Evolutionary conservation across 2,329 filamentous ascomycete species (phyloP), one percentile per base, ranked within the genome.

Genomic region (Thielaviopsis euricoi): DNA sequence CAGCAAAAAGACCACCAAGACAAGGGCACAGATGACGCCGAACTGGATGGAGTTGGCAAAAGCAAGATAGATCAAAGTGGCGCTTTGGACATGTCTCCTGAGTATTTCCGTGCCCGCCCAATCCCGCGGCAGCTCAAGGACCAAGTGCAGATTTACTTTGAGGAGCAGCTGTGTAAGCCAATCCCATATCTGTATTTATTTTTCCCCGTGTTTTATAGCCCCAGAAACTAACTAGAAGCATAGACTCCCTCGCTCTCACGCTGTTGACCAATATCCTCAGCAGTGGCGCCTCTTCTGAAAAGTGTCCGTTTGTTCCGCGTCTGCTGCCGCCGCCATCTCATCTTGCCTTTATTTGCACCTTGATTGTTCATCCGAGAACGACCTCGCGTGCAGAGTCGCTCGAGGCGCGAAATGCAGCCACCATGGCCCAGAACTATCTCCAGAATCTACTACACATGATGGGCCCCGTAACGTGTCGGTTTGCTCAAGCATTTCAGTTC

Each of bases 331-430:
- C 86, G 2, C 76, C 85, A 0, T 79, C 81, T 58, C 83, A 91
- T 62, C 74, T 97, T 23, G 83, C 87, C 7, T 74, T 96, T 9
- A 77, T 89, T n/a, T 81, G 78, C 50, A 93, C 88, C 1, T 74
- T 96, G n/a, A 70, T 84, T n/a, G 79, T 93, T 15, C 89, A 95
- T 65, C 91, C 91, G 0, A 72, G 74, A 23, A 80, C 86, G 62
- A 96, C 90, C 0, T 93, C 84, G 2, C 82, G 87, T 54, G 78
- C 85, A 3, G 75, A 77, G 26, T 79, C 81, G 9, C 65, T 71
- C 13, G 82, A 86, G 21, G 78, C 81, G 57, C 70, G 77, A 56
- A 76, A 82, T 53, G 79, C 87, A 10, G 75, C 87, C 2, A 77
- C 82, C 56, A 74, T 81, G 43, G 82, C 89, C 1, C 71, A 91